Evolutionary conservation across 306 rosid genomes (phyloP), one percentile per base, ranked within the genome.

Genomic region (Nissolia schottii): DNA sequence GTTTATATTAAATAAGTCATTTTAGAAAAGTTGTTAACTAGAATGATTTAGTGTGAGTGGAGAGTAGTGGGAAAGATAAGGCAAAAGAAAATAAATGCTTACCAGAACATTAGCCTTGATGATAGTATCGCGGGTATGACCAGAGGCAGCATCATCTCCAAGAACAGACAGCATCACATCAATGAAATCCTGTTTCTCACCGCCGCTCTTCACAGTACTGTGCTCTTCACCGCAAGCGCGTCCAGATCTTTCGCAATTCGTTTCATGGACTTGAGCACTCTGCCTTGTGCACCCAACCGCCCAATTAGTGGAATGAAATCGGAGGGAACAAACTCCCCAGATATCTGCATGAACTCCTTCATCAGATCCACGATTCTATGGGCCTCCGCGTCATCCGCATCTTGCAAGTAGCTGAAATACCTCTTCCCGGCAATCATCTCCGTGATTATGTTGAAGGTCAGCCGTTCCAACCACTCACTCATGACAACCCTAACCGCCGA

Each of bases 401-500:
- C 79, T 60, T 76, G 15, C 15, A 74, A 16, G 22, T 79, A 59
- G 10, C 72, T 73, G 38, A 81, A 75, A 28, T 85, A 82, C 35
- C 86, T 85, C 73, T 85, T 83, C 62, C 88, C 86, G 0, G 88
- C 84, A 10, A 85, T 54, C 71, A 83, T 76, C 43, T 68, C 63
- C 1, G 83, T 78, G 14, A 85, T 56, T 7, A 83, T 20, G 15
- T 85, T 87, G 37, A 85, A 54, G 0, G 88, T 60, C 1, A 87
- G 29, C 5, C 73, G 67, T 23, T 83, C 85, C 25, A 81, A 23
- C 90, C 86, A 81, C 22, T 85, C 72, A 55, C 74, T 83, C 1
- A 87, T 79, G 32, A 67, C 75, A 41, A 85, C 92, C 57, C 70
- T 69, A 18, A 15, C 41, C 0, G 7, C 16, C 13, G 6, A 11